Base-by-base conservation (phyloP, 2,329 filamentous ascomycete species). In the Coleophoma cylindrospora region DNA sequence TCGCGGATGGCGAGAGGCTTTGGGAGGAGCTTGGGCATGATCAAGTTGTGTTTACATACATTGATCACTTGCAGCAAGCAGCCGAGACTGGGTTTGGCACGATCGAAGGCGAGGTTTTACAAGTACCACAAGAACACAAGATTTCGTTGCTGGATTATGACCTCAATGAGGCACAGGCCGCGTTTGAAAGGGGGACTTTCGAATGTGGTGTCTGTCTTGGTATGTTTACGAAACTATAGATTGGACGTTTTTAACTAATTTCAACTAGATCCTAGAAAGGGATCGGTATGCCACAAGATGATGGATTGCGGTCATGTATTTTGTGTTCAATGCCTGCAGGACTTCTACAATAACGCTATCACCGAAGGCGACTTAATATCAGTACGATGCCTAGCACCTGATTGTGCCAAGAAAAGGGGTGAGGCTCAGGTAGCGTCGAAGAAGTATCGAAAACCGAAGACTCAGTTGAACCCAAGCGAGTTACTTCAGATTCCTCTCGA, bases 331-430 rank as follows among this genome's bases (percentile, higher is more conserved):
- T 99, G 94, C 63, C 74, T 99, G 3, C 86, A 89, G 55, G 89
- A 92, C 60, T 96, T 92, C 59, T 97, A 95, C 75, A 89, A 86
- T 58, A 85, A 83, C 55, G 91, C 89, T 57, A 96, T 99, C 60
- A 82, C 75, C 0, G 89, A 95, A 63, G 94, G 94, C 1, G 86
- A 95, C 60, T 74, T 99, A 15, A 76, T 83, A 45, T 80, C 81
- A 8, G 85, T 99, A 32, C 86, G 85, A 55, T 99, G 94, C 62
- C 74, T 95, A 32, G 79, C 85, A 12, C 89, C 90, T 0, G 80
- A 81, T 50, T 99, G 94, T 61, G 86, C 87, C 37, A 86, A 86
- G 60, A 75, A 84, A 44, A 74, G 79, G 19, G 58, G 50, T 53
- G 55, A 62, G 47, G 50, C 55, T 54, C 54, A 58, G 15, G 57